These are phyloP conservation scores for Trametes villosa DNA, from an alignment of 768 basidiomycete genomes.

Conservation along the genomic window DNA sequence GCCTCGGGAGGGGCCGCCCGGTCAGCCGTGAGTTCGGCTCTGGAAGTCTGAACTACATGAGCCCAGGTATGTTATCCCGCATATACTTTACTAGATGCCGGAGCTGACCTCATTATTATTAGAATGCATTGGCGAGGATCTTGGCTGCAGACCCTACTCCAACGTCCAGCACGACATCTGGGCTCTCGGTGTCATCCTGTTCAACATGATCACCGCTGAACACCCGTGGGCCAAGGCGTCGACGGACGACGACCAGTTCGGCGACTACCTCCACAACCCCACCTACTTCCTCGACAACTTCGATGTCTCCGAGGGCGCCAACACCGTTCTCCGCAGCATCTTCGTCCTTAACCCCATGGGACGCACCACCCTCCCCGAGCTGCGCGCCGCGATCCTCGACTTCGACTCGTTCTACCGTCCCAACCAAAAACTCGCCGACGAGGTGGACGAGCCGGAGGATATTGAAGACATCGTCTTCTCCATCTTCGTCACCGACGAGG, in stretches of 20 bases:
- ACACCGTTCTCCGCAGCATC: conserved; percentile 53
- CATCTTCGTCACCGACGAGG: background rate
- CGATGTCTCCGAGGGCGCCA: conserved; percentile 51
- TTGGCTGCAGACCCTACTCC: conserved; percentile 52
- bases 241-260: conserved; percentile 51
- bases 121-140: conserved; percentile 43
- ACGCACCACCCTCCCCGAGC: conserved; percentile 63
- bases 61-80: conserved; percentile 25
- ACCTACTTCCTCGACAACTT: conserved; percentile 60
- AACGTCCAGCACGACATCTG: conserved; percentile 71
- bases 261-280: conserved; percentile 48
- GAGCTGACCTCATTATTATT: background rate
- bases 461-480: background rate
- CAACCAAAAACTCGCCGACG: conserved; percentile 42
- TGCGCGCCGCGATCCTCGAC: conserved; percentile 57
- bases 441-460: background rate
- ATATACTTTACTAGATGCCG: too few relatives aligned
- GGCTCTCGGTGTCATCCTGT: conserved; percentile 81
- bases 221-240: conserved; percentile 57
- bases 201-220: conserved; percentile 75
- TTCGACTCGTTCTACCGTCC: conserved; percentile 66
- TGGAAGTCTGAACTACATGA: conserved; percentile 30
- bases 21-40: conserved; percentile 25
- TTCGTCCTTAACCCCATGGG: conserved; percentile 67
- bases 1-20: conserved; percentile 26